Evolutionary conservation across 805 yeast genomes (phyloP).

Genomic region (Monosporozyma unispora): DNA sequence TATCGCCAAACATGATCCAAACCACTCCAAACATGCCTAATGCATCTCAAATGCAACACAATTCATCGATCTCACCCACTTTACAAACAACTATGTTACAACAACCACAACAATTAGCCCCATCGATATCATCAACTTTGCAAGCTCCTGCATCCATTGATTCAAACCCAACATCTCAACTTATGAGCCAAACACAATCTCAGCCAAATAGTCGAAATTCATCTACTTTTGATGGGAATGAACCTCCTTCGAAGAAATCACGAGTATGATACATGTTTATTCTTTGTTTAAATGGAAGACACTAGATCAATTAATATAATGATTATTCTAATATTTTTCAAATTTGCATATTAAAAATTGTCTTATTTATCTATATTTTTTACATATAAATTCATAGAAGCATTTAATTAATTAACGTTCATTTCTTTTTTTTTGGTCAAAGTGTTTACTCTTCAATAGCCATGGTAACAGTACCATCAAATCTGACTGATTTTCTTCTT

Average conservation of each 20-base stretch:
- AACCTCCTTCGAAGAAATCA: conserved; percentile 13
- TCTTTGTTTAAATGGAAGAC: too few relatives aligned
- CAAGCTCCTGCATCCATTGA: not conserved
- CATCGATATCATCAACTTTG: not conserved
- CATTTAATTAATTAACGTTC: not conserved
- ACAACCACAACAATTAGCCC: not conserved
- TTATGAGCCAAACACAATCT: not conserved
- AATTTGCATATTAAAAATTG: not conserved
- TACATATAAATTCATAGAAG: not conserved
- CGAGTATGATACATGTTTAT: conserved; percentile 4
- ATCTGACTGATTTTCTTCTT: conserved; percentile 54
- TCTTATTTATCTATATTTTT: not conserved
- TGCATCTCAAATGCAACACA: conserved; percentile 1
- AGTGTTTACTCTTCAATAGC: conserved; percentile 31
- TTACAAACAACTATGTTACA: conserved; percentile 1
- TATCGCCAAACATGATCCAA: not conserved
- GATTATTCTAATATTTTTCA: not conserved
- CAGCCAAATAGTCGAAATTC: not conserved
- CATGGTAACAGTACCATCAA: conserved; percentile 53
- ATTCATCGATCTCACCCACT: not conserved
- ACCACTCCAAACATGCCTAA: conserved; percentile 1
- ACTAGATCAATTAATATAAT: too few relatives aligned
- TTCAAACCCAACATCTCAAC: not conserved
- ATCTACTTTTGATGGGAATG: conserved; percentile 4
- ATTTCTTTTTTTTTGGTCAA: not conserved